Percentiles rank a stretch among this genome's conserved stretches.
Evolutionary conservation across 2,329 filamentous ascomycete genomes (phyloP).

Genomic region (Trichophyton schoenleinii): DNA sequence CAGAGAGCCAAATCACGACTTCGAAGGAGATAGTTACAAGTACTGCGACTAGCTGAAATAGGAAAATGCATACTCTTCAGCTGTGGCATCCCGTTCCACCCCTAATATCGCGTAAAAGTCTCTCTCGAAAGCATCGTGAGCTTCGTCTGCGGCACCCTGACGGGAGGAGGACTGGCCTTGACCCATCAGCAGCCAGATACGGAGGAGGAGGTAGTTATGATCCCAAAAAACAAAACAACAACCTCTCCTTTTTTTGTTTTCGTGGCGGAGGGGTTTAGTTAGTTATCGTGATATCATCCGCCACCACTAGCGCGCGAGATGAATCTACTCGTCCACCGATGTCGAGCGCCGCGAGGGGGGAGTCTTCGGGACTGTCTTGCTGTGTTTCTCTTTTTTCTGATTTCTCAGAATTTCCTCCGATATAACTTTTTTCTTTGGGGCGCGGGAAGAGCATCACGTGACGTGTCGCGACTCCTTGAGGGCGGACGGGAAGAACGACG

Average conservation of each 20-base stretch:
- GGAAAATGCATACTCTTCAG: conserved; percentile 56
- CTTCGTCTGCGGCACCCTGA: conserved; percentile 14
- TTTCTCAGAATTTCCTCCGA: neutral
- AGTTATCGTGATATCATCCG: neutral
- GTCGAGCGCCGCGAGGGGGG: neutral
- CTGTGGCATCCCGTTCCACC: conserved; percentile 58
- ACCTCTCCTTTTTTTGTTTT: neutral
- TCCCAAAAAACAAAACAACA: neutral
- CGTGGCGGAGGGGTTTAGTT: neutral
- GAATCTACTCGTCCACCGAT: neutral
- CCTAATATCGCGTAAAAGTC: conserved; percentile 65
- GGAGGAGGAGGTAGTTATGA: no score
- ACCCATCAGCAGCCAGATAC: conserved; percentile 23
- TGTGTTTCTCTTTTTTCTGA: neutral
- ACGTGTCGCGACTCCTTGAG: neutral
- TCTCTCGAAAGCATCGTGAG: conserved; percentile 18
- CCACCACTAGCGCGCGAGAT: neutral
- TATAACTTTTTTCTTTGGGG: neutral
- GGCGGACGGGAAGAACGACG: neutral
- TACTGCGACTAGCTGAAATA: neutral
- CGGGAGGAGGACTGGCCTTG: conserved; percentile 33
- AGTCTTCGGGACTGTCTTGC: neutral
- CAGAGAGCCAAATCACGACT: neutral
- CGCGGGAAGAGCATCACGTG: neutral
- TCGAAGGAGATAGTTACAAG: neutral